Conservation (phyloP, 345 rosid species). For the Bruguiera gymnorhiza region DNA sequence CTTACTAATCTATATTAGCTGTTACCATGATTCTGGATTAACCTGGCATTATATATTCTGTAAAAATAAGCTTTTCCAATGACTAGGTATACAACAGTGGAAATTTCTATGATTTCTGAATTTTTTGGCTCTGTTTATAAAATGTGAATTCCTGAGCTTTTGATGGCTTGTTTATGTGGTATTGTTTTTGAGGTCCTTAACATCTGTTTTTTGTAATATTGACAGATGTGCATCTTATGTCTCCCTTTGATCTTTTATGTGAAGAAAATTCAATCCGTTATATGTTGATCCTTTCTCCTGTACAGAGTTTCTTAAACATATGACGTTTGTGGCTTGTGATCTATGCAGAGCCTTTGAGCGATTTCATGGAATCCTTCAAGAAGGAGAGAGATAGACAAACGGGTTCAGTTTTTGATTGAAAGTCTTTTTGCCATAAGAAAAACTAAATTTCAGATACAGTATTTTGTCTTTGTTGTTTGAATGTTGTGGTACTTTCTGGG, state of each 20-base stretch:
- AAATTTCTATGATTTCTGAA: no score
- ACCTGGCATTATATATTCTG: neutral
- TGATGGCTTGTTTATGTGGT: neutral
- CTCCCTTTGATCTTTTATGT: no score
- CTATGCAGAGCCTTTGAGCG: conserved; percentile 77
- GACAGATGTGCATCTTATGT: no score
- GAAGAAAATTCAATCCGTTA: neutral
- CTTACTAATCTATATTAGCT: neutral
- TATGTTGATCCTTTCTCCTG: neutral
- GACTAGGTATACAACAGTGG: no score
- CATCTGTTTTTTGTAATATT: neutral
- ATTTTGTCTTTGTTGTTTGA: conserved; percentile 3
- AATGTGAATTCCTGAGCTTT: neutral
- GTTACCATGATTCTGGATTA: neutral
- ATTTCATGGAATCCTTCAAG: conserved; percentile 89
- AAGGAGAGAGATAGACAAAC: conserved; percentile 86
- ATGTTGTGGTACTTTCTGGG: neutral
- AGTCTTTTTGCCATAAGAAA: conserved; percentile 76
- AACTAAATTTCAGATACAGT: conserved; percentile 80
- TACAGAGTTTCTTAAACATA: neutral
- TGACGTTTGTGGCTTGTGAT: conserved; percentile 11
- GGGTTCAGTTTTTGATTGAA: conserved; percentile 93
- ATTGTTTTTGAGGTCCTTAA: neutral
- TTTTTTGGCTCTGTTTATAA: no score
- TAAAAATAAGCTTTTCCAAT: no score